Percentiles rank a stretch among this genome's conserved stretches.
Evolutionary conservation across 2,329 filamentous ascomycete species (phyloP).

Genomic region (Thermoascus crustaceus): DNA sequence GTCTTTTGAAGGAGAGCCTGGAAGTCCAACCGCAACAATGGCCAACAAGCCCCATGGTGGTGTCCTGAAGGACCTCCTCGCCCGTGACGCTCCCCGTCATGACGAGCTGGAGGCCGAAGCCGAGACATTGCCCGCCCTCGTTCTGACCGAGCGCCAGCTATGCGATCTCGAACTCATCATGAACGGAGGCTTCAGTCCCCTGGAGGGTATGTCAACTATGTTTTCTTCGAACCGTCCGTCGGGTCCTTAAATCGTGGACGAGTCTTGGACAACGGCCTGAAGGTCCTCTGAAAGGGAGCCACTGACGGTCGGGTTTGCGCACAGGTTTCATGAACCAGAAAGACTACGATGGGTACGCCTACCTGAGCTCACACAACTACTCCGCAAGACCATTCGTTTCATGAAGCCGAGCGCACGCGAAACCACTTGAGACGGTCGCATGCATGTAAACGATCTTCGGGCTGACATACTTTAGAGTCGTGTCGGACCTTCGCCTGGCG

Average conservation of each 20-base stretch:
- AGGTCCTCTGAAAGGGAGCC: conserved; percentile 4
- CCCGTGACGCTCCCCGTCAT: conserved; percentile 79
- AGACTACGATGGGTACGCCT: conserved; percentile 80
- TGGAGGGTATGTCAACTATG: conserved; percentile 64
- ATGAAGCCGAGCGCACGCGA: neutral
- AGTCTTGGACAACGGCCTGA: conserved; percentile 1
- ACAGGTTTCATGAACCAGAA: conserved; percentile 93
- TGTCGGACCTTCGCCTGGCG: conserved; percentile 75
- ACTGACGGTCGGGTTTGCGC: too few relatives aligned
- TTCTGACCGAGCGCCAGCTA: conserved; percentile 85
- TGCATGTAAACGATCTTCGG: conserved; percentile 10
- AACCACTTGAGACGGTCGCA: conserved; percentile 3
- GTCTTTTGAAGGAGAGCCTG: neutral
- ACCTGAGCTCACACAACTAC: neutral
- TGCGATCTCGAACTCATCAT: conserved; percentile 97
- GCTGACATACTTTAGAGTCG: conserved; percentile 54
- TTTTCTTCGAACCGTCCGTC: conserved; percentile 2
- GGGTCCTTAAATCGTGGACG: too few relatives aligned
- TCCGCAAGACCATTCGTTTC: neutral
- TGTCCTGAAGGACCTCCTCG: conserved; percentile 94
- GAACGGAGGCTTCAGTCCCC: conserved; percentile 93
- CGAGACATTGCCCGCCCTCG: conserved; percentile 74
- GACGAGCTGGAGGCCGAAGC: conserved; percentile 73
- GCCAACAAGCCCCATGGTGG: conserved; percentile 68
- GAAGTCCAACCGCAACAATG: conserved; percentile 24